Evolutionary conservation across 192 early-diverging fungal species (phyloP).

Genomic region (Neocallimastix lanati): DNA sequence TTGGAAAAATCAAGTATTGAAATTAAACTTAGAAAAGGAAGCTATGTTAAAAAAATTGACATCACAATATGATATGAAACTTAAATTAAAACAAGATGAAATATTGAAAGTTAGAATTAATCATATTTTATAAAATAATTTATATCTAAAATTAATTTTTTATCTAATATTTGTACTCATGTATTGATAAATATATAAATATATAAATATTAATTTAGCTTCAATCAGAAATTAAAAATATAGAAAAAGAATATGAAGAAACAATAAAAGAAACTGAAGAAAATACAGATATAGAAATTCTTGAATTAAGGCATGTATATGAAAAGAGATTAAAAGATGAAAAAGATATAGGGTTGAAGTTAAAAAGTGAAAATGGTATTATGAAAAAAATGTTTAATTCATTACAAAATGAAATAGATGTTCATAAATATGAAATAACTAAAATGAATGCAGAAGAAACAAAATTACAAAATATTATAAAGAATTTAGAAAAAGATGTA

Average conservation of each 20-base stretch:
- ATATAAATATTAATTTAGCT: no score
- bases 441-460: slow-evolving; percentile 42
- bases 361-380: slow-evolving; percentile 49
- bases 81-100: slow-evolving; percentile 31
- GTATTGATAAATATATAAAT: no score
- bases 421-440: slow-evolving; percentile 34
- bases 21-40: slow-evolving; percentile 27
- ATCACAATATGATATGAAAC: slow-evolving; percentile 25
- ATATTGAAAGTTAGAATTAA: slow-evolving; percentile 22
- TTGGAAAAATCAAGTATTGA: slow-evolving; percentile 34
- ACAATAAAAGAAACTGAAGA: slow-evolving; percentile 34
- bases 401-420: slow-evolving; percentile 36
- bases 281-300: slow-evolving; percentile 37
- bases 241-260: slow-evolving; percentile 32
- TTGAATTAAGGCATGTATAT: slow-evolving; percentile 31
- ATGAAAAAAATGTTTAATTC: slow-evolving; percentile 49
- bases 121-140: neutral
- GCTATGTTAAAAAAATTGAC: slow-evolving; percentile 23
- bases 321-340: slow-evolving; percentile 37
- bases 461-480: slow-evolving; percentile 38
- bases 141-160: no score
- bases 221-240: slow-evolving; percentile 26
- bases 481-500: slow-evolving; percentile 44
- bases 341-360: slow-evolving; percentile 27
- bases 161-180: no score